phyloP scores from a whole-genome alignment of 495 filamentous ascomycete species.

The Penicillium bialowiezense region DNA sequence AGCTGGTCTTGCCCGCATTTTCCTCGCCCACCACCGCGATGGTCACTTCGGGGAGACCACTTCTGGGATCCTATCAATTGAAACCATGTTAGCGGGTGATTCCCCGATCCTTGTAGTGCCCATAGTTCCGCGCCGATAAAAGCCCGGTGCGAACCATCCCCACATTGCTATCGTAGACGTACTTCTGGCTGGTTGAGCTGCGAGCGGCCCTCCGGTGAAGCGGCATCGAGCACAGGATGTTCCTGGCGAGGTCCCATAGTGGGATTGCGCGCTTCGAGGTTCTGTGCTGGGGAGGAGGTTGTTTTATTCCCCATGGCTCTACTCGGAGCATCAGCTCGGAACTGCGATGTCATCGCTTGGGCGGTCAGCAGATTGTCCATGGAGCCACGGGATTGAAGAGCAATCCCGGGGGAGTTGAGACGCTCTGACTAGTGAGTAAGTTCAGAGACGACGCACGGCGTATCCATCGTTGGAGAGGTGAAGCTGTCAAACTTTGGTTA shows the following conservation, averaged over 20 bases:
- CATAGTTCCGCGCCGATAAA: neutral
- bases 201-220: too few relatives aligned
- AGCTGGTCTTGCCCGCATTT: conserved; percentile 85
- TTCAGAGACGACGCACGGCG: conserved; percentile 26
- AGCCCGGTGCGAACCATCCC: too few relatives aligned
- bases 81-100: conserved; percentile 17
- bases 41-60: conserved; percentile 57
- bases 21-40: conserved; percentile 81
- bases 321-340: conserved; percentile 25
- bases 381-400: conserved; percentile 21
- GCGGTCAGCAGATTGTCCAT: conserved; percentile 5
- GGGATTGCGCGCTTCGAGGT: conserved; percentile 23
- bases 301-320: conserved; percentile 33
- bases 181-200: too few relatives aligned
- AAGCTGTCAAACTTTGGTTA: neutral
- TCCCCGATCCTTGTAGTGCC: neutral
- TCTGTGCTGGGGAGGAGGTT: conserved; percentile 36
- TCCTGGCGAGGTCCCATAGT: conserved; percentile 20
- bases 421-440: conserved; percentile 30
- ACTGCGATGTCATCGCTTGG: conserved; percentile 21
- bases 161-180: too few relatives aligned
- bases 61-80: conserved; percentile 23
- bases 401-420: neutral
- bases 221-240: too few relatives aligned
- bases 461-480: conserved; percentile 34